Conservation (phyloP, 495 filamentous ascomycete species). For the Aspergillus haitiensis region DNA sequence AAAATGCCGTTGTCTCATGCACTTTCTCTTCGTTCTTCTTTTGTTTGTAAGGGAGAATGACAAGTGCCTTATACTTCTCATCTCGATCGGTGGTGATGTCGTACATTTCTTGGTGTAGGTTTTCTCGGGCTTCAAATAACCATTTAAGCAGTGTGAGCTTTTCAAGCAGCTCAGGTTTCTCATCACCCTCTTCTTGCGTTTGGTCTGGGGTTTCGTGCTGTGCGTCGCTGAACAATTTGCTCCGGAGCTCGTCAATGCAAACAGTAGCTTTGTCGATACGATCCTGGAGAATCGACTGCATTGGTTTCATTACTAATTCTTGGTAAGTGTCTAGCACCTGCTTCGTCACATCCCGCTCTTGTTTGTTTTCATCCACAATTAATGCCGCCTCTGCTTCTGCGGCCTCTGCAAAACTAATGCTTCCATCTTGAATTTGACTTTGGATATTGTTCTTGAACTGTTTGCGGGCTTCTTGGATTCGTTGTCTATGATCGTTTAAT, state of each 20-base stretch:
- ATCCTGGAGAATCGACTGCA: slow-evolving; percentile 68
- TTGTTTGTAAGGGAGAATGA: slow-evolving; percentile 77
- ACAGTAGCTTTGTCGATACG: slow-evolving; percentile 62
- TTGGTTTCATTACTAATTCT: slow-evolving; percentile 68
- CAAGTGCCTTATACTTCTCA: slow-evolving; percentile 76
- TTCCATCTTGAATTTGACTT: slow-evolving; percentile 68
- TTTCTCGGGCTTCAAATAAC: slow-evolving; percentile 92
- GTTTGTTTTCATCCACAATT: slow-evolving; percentile 59
- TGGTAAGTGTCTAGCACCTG: slow-evolving; percentile 77
- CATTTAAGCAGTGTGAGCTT: slow-evolving; percentile 94
- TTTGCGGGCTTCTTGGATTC: slow-evolving; percentile 48
- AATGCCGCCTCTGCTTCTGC: slow-evolving; percentile 72
- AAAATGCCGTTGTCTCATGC: slow-evolving; percentile 74
- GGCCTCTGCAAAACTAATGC: slow-evolving; percentile 76
- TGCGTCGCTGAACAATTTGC: slow-evolving; percentile 70
- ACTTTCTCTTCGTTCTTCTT: slow-evolving; percentile 70
- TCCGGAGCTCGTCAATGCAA: slow-evolving; percentile 69
- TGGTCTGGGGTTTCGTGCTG: slow-evolving; percentile 72
- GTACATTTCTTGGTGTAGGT: slow-evolving; percentile 78
- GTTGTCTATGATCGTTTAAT: slow-evolving; percentile 39
- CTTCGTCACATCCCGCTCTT: slow-evolving; percentile 63
- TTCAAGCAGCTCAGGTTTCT: slow-evolving; percentile 90
- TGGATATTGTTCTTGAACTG: slow-evolving; percentile 66
- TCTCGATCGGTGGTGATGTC: slow-evolving; percentile 82
- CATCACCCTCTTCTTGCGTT: slow-evolving; percentile 91